Base-by-base conservation (phyloP, 2,329 filamentous ascomycete species). In the Hortaea werneckii region DNA sequence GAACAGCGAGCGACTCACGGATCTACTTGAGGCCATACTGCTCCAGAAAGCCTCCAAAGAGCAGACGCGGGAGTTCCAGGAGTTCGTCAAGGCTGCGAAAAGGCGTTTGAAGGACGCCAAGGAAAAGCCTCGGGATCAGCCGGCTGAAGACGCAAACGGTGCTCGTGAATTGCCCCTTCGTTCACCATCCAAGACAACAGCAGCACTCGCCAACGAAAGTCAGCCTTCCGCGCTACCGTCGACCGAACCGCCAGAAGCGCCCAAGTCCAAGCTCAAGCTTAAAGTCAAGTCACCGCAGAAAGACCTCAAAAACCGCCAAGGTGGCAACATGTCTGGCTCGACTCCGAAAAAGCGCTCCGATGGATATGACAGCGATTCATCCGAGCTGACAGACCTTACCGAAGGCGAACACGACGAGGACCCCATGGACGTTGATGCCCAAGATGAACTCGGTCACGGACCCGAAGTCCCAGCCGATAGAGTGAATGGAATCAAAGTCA, bases 11-110 rank as follows among this genome's bases (percentile, higher is more conserved):
- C 50, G 50, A 13, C 54, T 73, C 26, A 61, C 64, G 37, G 54
- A 62, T 27, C 56, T 72, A 4, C 61, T 76, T 5, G 61, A 70
- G 34, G 63, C 64, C 6, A 64, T 74, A 29, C 61, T 74, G 30
- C 59, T 63, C 8, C 64, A 69, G 45, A 64, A 57, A 20, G 58
- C 65, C 32, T 68, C 65, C 2, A 45, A 56, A 28, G 58, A 65
- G 43, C 67, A 74, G 49, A 65, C 60, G 29, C 32, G 37, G 13
- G 54, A 57, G 28, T 75, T 75, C 50, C 65, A 69, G 48, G 50
- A 47, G n/a, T 66, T 65, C 44, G 67, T 74, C 48, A 67, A 64
- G 39, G 53, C 51, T n/a, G 65, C 66, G 30, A 71, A 70, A 56
- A 69, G 66, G 54, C 58, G 60, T 40, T 55, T 68, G 42, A 67